Evolutionary conservation across 495 filamentous ascomycete species (phyloP).

Genomic region (Penicillium robsamsonii): DNA sequence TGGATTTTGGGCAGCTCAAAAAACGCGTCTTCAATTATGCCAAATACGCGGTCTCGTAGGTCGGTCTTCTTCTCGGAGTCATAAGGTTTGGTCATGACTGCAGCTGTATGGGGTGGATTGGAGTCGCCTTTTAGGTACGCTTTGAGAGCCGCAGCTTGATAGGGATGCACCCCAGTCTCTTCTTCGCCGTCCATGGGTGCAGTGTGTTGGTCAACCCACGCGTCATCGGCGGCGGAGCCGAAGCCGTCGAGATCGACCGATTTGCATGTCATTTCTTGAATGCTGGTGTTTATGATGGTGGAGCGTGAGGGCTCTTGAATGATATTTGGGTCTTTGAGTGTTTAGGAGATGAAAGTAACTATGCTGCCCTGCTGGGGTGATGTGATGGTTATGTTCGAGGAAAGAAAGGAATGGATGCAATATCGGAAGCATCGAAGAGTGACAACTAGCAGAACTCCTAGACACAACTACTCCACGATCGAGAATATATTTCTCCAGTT

Average conservation of each 20-base stretch:
- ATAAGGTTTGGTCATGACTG: slow-evolving; percentile 4
- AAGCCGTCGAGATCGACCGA: slow-evolving; percentile 10
- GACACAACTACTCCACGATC: background rate
- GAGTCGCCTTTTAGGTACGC: slow-evolving; percentile 9
- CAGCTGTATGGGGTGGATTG: slow-evolving; percentile 12
- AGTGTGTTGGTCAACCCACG: slow-evolving; percentile 11
- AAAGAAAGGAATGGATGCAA: slow-evolving; percentile 4
- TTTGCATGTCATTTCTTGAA: slow-evolving; percentile 8
- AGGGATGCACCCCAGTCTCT: slow-evolving; percentile 8
- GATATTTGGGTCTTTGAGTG: background rate
- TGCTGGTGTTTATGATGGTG: slow-evolving; percentile 4
- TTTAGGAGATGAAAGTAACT: slow-evolving; percentile 8
- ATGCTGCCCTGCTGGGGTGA: background rate
- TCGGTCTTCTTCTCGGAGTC: slow-evolving; percentile 6
- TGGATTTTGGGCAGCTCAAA: slow-evolving; percentile 8
- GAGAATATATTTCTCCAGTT: background rate
- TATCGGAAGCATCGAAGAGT: background rate
- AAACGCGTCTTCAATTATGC: slow-evolving; percentile 12
- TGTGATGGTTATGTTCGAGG: slow-evolving; percentile 2
- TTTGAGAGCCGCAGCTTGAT: slow-evolving; percentile 14
- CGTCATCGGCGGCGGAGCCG: slow-evolving; percentile 6
- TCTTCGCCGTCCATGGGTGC: slow-evolving; percentile 13
- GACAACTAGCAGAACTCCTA: background rate
- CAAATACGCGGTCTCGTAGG: slow-evolving; percentile 5
- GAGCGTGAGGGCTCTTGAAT: slow-evolving; percentile 2